phyloP scores from a whole-genome alignment of 495 filamentous ascomycete genomes.

The Xylaria acuta region DNA sequence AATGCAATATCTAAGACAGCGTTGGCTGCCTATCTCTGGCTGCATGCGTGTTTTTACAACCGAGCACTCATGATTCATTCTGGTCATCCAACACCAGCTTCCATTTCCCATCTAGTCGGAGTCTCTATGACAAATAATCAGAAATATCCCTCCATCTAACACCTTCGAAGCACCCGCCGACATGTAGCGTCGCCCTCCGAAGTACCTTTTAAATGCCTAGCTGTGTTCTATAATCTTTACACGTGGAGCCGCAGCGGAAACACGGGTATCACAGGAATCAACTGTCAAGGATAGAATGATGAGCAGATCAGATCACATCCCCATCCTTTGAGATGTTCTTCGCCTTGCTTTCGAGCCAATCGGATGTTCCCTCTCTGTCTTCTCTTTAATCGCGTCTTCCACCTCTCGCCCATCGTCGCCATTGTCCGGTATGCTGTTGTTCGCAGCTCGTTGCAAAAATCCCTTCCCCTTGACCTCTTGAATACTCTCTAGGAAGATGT shows the following conservation, averaged over 20 bases:
- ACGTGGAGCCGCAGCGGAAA: not conserved
- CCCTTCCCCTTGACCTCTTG: conserved; percentile 41
- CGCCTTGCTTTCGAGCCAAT: not conserved
- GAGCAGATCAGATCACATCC: not conserved
- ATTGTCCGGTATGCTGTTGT: conserved; percentile 41
- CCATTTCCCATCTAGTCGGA: not conserved
- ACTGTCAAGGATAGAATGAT: not conserved
- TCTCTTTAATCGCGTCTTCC: conserved; percentile 34
- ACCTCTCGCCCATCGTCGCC: conserved; percentile 35
- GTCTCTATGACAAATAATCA: not conserved
- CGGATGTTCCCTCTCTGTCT: conserved; percentile 36
- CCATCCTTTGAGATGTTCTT: not conserved
- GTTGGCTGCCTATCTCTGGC: not conserved
- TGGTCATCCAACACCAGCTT: not conserved
- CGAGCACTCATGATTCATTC: not conserved
- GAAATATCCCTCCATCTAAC: not conserved
- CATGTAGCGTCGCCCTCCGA: not conserved
- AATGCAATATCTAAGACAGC: not conserved
- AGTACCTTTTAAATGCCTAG: not conserved
- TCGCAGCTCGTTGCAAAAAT: conserved; percentile 40
- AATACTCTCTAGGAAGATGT: conserved; percentile 49
- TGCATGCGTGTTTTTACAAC: not conserved
- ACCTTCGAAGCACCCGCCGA: not conserved
- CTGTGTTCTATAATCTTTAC: not conserved
- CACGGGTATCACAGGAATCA: not conserved